A percentile compares a stretch with the other conserved stretches of the same genome.
Conservation (phyloP, 257 asterid genomes). For the Przewalskia tangutica region DNA sequence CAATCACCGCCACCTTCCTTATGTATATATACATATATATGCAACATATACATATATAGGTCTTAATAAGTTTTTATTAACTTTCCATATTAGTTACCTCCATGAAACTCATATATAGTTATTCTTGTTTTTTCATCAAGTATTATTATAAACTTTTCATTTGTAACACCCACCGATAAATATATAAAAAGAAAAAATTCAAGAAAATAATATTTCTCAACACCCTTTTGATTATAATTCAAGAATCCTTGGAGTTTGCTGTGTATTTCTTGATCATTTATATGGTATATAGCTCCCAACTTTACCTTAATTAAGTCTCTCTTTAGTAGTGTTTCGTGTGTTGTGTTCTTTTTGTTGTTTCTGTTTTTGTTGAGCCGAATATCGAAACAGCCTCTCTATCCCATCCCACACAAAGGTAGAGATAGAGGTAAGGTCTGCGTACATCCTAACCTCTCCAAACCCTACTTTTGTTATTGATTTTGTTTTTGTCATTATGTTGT, state of each 20-base stretch:
- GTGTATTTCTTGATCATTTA: neutral
- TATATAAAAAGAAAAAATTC: neutral
- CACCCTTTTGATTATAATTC: neutral
- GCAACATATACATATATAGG: neutral
- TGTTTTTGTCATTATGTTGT: conserved; percentile 35
- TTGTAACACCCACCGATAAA: conserved; percentile 23
- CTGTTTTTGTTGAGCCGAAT: too few species aligned
- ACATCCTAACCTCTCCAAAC: too few species aligned
- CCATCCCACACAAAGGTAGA: too few species aligned
- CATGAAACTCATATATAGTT: conserved; percentile 7
- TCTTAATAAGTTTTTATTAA: neutral
- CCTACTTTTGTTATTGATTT: neutral
- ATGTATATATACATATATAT: neutral
- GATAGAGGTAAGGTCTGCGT: too few species aligned
- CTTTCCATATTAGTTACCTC: conserved; percentile 12
- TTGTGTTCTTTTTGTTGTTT: neutral
- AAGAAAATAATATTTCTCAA: neutral
- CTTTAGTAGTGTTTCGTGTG: neutral
- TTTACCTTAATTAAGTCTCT: neutral
- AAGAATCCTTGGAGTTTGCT: neutral
- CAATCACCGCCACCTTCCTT: conserved; percentile 12
- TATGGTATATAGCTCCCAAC: neutral
- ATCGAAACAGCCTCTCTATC: too few species aligned
- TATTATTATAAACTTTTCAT: conserved; percentile 12
- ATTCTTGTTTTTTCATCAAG: conserved; percentile 12